Conservation (phyloP, 345 rosid genomes). For the Eucalyptus pumila region DNA sequence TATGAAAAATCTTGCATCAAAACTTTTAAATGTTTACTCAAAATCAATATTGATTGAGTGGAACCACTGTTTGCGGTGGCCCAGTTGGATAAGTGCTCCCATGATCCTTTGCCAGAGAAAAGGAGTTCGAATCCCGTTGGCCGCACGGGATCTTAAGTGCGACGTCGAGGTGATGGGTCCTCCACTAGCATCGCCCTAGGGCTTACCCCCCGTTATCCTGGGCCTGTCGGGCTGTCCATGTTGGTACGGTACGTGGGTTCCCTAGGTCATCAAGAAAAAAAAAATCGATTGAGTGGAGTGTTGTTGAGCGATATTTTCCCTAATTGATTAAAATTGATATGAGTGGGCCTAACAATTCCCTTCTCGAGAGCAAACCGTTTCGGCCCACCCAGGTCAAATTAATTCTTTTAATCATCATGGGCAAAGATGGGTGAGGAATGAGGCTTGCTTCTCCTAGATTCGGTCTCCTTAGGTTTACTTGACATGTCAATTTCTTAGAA, state of each 20-base stretch:
- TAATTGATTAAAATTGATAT: neutral
- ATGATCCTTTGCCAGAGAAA: no score
- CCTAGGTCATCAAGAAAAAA: no score
- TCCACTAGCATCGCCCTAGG: no score
- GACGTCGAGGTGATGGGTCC: no score
- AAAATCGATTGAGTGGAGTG: neutral
- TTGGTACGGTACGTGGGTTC: fast-evolving
- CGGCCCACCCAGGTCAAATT: neutral
- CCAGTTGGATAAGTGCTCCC: no score
- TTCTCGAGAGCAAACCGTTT: neutral
- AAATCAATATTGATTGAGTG: neutral
- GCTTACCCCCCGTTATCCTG: no score
- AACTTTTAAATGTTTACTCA: neutral
- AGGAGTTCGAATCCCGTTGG: no score
- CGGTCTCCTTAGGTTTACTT: neutral
- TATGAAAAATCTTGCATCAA: neutral
- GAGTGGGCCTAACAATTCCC: neutral
- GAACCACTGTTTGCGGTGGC: no score
- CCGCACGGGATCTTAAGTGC: no score
- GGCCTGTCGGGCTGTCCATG: no score
- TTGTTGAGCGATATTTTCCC: neutral
- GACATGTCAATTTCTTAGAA: neutral
- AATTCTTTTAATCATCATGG: neutral
- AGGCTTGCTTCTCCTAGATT: fast-evolving
- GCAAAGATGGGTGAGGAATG: neutral